Evolutionary conservation across 345 rosid genomes (phyloP).

Genomic region (Acer yangbiense): DNA sequence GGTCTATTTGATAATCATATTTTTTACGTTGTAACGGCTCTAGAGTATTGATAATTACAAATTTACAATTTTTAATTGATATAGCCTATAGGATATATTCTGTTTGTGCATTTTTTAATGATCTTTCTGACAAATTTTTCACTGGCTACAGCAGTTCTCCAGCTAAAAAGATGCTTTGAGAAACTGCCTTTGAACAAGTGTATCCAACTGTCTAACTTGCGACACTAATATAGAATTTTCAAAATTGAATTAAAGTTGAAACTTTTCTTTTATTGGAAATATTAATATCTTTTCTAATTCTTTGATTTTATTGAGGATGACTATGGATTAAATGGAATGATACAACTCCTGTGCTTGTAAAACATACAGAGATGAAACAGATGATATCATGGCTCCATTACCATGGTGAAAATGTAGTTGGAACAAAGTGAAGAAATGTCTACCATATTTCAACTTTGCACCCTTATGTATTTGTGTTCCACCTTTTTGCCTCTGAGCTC

Average conservation of each 20-base stretch:
- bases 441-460: conserved; percentile 1
- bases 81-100: neutral
- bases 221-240: neutral
- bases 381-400: conserved; percentile 13
- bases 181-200: conserved; percentile 19
- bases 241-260: conserved; percentile 6
- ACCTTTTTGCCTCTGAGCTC: neutral
- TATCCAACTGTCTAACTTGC: conserved; percentile 12
- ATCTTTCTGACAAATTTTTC: conserved; percentile 14
- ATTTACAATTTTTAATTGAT: conserved; percentile 1
- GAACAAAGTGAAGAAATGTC: conserved; percentile 11
- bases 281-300: conserved; percentile 10
- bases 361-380: conserved; percentile 9
- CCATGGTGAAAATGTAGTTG: conserved; percentile 13
- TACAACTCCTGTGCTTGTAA: conserved; percentile 13
- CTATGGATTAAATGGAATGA: conserved; percentile 9
- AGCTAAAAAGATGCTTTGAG: conserved; percentile 21
- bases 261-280: neutral
- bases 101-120: neutral
- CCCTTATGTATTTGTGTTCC: neutral
- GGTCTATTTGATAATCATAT: conserved; percentile 6
- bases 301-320: conserved; percentile 12
- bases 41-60: neutral
- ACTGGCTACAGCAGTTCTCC: conserved; percentile 12
- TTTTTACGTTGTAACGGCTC: neutral